Base-by-base conservation (phyloP, 2,329 filamentous ascomycete genomes). In the Stemphylium beticola region DNA sequence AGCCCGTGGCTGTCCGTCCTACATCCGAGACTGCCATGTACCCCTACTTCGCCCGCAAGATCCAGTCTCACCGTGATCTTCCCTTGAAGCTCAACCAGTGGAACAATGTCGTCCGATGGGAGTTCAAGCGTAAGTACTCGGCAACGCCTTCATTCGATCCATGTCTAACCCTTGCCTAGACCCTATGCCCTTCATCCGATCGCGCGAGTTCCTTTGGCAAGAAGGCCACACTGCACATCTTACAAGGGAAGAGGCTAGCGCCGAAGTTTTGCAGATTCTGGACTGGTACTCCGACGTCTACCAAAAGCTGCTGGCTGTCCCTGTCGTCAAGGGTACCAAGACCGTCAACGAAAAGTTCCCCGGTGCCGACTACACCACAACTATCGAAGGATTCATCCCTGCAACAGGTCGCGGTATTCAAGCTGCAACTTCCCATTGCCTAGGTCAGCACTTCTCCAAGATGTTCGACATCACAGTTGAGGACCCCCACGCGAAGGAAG, bases 401-500 rank as follows among this genome's bases (percentile, higher is more conserved):
- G 87, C 92, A 58, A 98, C 96, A 62, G 95, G 95, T 20, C 90
- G 95, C 74, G 95, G 95, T 75, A 98, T 99, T 57, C 95, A 99
- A 79, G 95, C 93, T 63, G 95, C 87, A 48, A 99, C 95, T 36
- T 96, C 92, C 47, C 95, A 99, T 81, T 92, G 88, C 61, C 83
- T 99, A 8, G 95, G 95, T 48, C 95, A 99, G 79, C 97, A 99
- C 80, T 99, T 99, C 80, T 93, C 89, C 76, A 97, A 96, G 80
- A 99, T 99, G 93, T 99, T 98, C 75, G 90, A 95, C 76, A 98
- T 99, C 75, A 96, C 90, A 0, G 92, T 99, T 26, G 93, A 99
- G 77, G 93, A 99, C 72, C 95, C 95, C 20, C 82, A 83, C 56
- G 84, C 83, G 45, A 87, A 87, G 71, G 81, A 83, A 41, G 76